Conservation (phyloP, 345 rosid species). For the Acer negundo region DNA sequence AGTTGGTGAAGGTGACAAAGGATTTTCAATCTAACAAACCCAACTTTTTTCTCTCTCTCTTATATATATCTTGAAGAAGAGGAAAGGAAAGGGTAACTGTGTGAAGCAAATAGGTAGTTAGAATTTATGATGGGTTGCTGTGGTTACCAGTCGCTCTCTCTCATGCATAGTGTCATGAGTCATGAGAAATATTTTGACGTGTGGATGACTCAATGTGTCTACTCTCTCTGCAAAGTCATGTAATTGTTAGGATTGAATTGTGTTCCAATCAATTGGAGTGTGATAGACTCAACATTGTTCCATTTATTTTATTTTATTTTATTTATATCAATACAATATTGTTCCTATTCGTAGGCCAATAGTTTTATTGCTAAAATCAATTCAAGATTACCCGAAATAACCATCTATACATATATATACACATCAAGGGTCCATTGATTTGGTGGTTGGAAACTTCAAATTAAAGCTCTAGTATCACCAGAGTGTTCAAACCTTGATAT, state of each 20-base stretch:
- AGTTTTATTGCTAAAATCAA: background rate
- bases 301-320: no score
- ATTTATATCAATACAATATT: no score
- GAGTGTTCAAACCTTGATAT: no score
- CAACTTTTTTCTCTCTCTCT: background rate
- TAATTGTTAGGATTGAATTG: background rate
- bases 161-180: background rate
- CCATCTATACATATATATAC: background rate
- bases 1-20: background rate
- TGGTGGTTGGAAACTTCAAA: no score
- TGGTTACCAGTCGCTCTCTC: conserved; percentile 14
- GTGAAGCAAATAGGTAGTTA: conserved; percentile 31
- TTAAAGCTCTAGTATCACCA: no score
- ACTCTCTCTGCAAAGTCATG: conserved; percentile 5
- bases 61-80: conserved; percentile 9
- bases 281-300: conserved; percentile 26
- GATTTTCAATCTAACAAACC: conserved; percentile 22
- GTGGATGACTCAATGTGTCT: conserved; percentile 34
- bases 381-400: background rate
- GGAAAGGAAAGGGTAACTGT: conserved; percentile 21
- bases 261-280: conserved; percentile 12
- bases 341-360: no score
- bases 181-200: conserved; percentile 22
- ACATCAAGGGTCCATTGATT: no score
- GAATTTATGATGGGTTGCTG: conserved; percentile 33